phyloP scores from a whole-genome alignment of 75 land plant species.

The Pinus tabuliformis region DNA sequence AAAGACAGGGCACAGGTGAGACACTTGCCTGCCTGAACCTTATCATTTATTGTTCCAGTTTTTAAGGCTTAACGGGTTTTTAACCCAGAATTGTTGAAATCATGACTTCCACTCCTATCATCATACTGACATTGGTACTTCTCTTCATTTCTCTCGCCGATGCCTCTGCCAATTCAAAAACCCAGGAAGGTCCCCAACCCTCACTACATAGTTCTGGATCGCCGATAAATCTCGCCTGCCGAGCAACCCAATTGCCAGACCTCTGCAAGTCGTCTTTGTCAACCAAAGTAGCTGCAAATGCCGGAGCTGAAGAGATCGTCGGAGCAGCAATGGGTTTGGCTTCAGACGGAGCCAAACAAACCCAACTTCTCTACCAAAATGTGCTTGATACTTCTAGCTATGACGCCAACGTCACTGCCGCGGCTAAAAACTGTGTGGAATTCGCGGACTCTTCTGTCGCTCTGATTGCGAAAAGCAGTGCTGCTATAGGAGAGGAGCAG shows the following conservation, averaged over 20 bases:
- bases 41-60: too few relatives aligned
- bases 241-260: slow-evolving; percentile 15
- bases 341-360: background rate
- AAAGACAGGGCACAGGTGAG: too few relatives aligned
- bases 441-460: background rate
- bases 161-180: too few relatives aligned
- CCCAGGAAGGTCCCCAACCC: too few relatives aligned
- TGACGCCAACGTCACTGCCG: slow-evolving; percentile 6
- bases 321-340: slow-evolving; percentile 1
- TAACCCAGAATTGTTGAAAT: too few relatives aligned
- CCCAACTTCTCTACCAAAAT: background rate
- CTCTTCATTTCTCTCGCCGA: too few relatives aligned
- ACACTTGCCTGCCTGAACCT: too few relatives aligned
- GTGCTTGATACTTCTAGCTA: background rate
- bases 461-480: background rate
- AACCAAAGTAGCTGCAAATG: background rate
- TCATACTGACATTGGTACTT: too few relatives aligned
- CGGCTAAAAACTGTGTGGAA: slow-evolving; percentile 5
- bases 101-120: too few relatives aligned
- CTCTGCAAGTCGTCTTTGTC: slow-evolving; percentile 10
- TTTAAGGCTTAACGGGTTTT: too few relatives aligned
- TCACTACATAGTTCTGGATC: too few relatives aligned
- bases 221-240: slow-evolving; percentile 16
- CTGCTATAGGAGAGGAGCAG: too few relatives aligned
- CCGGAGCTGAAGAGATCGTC: slow-evolving; percentile 3